Evolutionary conservation across 1,284 basidiomycete genomes (phyloP).

Genomic region (Hymenochaete sp.): DNA sequence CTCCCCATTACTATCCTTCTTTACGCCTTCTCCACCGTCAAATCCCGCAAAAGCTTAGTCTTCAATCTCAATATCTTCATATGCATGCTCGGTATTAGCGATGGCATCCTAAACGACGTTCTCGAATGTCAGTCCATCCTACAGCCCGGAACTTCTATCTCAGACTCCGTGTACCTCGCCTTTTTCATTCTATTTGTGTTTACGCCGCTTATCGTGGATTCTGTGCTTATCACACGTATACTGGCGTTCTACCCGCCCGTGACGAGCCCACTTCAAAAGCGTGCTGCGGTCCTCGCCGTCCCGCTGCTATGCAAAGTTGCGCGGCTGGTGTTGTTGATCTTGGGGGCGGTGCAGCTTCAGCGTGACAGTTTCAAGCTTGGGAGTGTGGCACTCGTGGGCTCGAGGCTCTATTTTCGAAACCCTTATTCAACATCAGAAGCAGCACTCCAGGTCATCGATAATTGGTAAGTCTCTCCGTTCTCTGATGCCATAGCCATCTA

Average conservation of each 20-base stretch:
- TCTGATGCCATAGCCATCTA: slow-evolving; percentile 20
- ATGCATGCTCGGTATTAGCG: slow-evolving; percentile 23
- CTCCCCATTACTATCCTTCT: slow-evolving; percentile 26
- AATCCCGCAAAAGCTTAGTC: slow-evolving; percentile 24
- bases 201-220: slow-evolving; percentile 28
- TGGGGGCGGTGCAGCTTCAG: too few relatives aligned
- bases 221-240: slow-evolving; percentile 27
- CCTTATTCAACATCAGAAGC: slow-evolving; percentile 10
- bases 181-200: slow-evolving; percentile 20
- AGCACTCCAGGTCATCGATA: slow-evolving; percentile 27
- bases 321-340: too few relatives aligned
- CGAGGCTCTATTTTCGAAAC: slow-evolving; percentile 17
- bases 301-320: slow-evolving; percentile 16
- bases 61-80: slow-evolving; percentile 28
- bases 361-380: too few relatives aligned
- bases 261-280: slow-evolving; percentile 15
- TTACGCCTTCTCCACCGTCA: slow-evolving; percentile 25
- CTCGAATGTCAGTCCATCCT: slow-evolving; percentile 18
- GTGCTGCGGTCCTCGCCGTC: slow-evolving; percentile 24
- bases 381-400: slow-evolving; percentile 12
- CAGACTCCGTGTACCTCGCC: slow-evolving; percentile 17
- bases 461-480: slow-evolving; percentile 21
- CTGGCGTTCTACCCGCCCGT: slow-evolving; percentile 27
- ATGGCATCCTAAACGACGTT: slow-evolving; percentile 22
- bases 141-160: slow-evolving; percentile 19